Conservation (phyloP, 768 basidiomycete species). For the Botryobasidium botryosum region DNA sequence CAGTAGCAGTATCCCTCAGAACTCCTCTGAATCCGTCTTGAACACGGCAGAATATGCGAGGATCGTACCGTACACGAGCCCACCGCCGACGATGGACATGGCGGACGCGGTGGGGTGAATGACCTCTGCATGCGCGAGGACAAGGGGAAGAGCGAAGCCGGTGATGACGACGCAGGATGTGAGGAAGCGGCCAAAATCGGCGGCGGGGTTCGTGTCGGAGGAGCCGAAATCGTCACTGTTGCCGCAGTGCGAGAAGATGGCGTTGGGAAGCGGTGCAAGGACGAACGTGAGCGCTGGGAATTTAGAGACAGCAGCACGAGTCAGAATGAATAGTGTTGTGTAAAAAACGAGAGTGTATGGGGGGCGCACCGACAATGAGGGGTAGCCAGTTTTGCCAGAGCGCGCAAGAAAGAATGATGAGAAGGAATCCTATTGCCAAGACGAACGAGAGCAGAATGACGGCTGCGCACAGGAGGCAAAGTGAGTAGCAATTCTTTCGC, state of each 20-base stretch:
- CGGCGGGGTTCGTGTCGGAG: slow-evolving; percentile 38
- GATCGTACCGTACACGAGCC: slow-evolving; percentile 84
- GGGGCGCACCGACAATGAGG: slow-evolving; percentile 70
- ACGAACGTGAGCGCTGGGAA: slow-evolving; percentile 76
- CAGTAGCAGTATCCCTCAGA: slow-evolving; percentile 18
- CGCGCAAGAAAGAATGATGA: slow-evolving; percentile 95
- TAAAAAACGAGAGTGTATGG: background rate
- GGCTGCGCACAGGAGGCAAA: no score
- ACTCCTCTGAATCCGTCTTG: slow-evolving; percentile 67
- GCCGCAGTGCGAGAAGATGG: slow-evolving; percentile 83
- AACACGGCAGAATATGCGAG: slow-evolving; percentile 74
- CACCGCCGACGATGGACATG: slow-evolving; percentile 93
- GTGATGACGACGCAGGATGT: slow-evolving; percentile 82
- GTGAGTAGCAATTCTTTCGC: no score
- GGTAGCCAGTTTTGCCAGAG: slow-evolving; percentile 96
- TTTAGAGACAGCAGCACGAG: background rate
- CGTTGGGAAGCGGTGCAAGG: slow-evolving; percentile 89
- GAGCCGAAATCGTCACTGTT: slow-evolving; percentile 67
- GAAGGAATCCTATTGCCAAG: slow-evolving; percentile 90
- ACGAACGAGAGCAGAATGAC: slow-evolving; percentile 95
- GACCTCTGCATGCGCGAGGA: slow-evolving; percentile 81
- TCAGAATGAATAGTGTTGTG: slow-evolving; percentile 1
- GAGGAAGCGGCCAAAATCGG: slow-evolving; percentile 90
- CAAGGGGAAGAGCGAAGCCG: slow-evolving; percentile 82
- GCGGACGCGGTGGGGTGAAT: slow-evolving; percentile 70